Conservation (phyloP, 1,284 basidiomycete species). For the Takashimella tepidaria region DNA sequence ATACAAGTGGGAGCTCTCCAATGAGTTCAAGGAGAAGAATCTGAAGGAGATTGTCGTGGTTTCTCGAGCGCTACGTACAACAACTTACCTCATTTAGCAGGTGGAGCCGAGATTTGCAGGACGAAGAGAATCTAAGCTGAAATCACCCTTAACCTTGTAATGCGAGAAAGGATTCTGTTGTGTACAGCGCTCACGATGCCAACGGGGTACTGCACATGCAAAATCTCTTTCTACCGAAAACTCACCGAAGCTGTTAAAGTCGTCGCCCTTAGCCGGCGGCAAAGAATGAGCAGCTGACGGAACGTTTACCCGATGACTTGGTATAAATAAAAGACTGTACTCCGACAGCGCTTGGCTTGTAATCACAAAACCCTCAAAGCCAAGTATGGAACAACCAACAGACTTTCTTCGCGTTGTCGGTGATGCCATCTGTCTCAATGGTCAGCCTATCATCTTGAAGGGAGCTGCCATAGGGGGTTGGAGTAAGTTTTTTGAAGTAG, state of each 20-base stretch:
- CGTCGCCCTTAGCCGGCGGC: not conserved
- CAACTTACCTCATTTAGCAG: not conserved
- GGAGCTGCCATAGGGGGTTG: slow-evolving; percentile 44
- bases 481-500: slow-evolving; percentile 25
- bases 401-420: slow-evolving; percentile 14
- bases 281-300: too few species aligned
- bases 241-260: too few species aligned
- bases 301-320: too few species aligned
- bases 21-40: not conserved
- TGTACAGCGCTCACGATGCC: too few species aligned
- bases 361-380: too few species aligned
- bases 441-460: slow-evolving; percentile 34
- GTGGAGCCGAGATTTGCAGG: not conserved
- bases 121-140: too few species aligned
- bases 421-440: slow-evolving; percentile 21
- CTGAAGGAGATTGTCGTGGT: not conserved
- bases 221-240: not conserved
- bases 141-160: too few species aligned
- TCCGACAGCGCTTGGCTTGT: too few species aligned
- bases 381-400: not conserved
- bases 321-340: too few species aligned
- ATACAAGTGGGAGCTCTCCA: not conserved
- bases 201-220: too few species aligned
- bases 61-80: not conserved
- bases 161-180: not conserved